These are phyloP conservation scores for Chrysosphaeria jannelii DNA, from an alignment of 2,329 filamentous ascomycete species.

Conservation along the genomic window DNA sequence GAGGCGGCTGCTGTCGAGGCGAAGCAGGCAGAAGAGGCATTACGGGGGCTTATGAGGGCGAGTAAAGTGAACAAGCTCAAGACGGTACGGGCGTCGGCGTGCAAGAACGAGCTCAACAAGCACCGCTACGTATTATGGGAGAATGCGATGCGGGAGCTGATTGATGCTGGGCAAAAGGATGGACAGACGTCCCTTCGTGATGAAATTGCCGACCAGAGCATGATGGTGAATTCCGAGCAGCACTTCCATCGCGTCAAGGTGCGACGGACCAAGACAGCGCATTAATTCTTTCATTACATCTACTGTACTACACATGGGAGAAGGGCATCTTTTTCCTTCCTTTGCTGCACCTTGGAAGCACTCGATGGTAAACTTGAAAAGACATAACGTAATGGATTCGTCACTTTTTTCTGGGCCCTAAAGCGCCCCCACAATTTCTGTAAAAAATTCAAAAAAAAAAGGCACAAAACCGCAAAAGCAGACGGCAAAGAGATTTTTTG, in stretches of 20 bases:
- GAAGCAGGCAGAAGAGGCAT: conserved; percentile 29
- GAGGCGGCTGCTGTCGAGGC: conserved; percentile 27
- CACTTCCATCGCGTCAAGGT: conserved; percentile 22
- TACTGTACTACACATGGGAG: too few species aligned
- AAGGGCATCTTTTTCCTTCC: too few species aligned
- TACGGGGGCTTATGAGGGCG: conserved; percentile 26
- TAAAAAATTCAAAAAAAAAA: neutral
- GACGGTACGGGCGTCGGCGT: conserved; percentile 25
- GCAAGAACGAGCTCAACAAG: conserved; percentile 19
- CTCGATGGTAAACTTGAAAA: too few species aligned
- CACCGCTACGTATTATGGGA: conserved; percentile 30
- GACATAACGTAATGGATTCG: too few species aligned
- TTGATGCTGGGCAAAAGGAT: conserved; percentile 6
- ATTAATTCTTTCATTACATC: too few species aligned
- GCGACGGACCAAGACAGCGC: too few species aligned
- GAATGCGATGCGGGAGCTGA: conserved; percentile 24
- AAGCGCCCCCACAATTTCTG: too few species aligned
- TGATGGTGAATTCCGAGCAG: conserved; percentile 29
- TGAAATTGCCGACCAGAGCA: conserved; percentile 30
- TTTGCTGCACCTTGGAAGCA: too few species aligned
- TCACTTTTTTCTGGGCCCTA: too few species aligned
- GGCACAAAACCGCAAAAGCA: too few species aligned
- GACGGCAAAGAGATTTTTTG: too few species aligned
- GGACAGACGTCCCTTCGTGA: conserved; percentile 5
- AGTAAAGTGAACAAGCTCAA: conserved; percentile 34